Percentiles rank a stretch among this genome's conserved stretches.
Conservation (phyloP, 306 rosid genomes). For the Ormosia emarginata region DNA sequence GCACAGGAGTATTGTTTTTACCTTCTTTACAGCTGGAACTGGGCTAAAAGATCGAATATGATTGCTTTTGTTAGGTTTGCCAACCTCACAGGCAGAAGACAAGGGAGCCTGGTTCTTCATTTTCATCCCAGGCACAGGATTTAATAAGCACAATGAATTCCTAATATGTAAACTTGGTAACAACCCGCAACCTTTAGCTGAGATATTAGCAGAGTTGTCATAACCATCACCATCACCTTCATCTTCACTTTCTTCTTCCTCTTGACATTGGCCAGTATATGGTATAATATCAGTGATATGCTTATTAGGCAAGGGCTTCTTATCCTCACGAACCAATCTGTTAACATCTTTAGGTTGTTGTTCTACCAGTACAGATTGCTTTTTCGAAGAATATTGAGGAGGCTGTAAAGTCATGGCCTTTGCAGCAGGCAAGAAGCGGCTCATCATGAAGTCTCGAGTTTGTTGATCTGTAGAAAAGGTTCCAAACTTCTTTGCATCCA, state of each 20-base stretch:
- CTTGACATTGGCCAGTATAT: constrained; percentile 34
- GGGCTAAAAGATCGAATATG: constrained; percentile 52
- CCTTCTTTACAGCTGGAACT: constrained; percentile 66
- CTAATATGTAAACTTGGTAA: constrained; percentile 57
- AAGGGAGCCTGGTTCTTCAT: constrained; percentile 33
- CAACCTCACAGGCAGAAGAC: constrained; percentile 32
- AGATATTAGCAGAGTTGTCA: constrained; percentile 37
- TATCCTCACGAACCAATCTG: constrained; percentile 44
- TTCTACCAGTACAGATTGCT: constrained; percentile 51
- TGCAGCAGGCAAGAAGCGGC: constrained; percentile 93
- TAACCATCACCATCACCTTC: constrained; percentile 33
- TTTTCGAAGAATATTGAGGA: constrained; percentile 61
- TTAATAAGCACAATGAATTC: constrained; percentile 65
- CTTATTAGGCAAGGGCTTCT: constrained; percentile 31
- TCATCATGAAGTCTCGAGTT: constrained; percentile 88
- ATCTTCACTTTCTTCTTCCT: constrained; percentile 59
- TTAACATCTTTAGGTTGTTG: constrained; percentile 56
- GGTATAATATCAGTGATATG: constrained; percentile 43
- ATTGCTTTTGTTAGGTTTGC: constrained; percentile 42
- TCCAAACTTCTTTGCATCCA: constrained; percentile 43
- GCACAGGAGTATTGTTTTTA: constrained; percentile 8
- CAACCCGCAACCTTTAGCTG: constrained; percentile 78
- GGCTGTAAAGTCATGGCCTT: constrained; percentile 84
- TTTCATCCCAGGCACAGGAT: constrained; percentile 62
- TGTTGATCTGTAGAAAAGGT: constrained; percentile 61